Evolutionary conservation across 2,329 filamentous ascomycete species (phyloP), one percentile per base, ranked within the genome.

Genomic region (Phoma sp.): DNA sequence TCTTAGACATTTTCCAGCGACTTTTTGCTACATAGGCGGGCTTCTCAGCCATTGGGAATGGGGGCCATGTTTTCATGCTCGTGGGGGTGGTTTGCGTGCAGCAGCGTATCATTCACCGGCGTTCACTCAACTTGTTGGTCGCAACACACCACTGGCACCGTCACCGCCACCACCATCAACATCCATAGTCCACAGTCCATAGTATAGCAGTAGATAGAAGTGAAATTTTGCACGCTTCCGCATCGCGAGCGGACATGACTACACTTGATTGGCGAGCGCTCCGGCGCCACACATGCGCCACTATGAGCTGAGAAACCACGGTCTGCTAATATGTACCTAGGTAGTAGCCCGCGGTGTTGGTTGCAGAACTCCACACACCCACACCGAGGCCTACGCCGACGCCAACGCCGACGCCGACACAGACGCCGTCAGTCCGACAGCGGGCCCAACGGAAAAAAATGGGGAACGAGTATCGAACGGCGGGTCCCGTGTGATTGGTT

Each of bases 1-100:
- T 71, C 54, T 69, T 73, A 73, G 69, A 73, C 66, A 65, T 67
- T 65, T 68, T 64, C 44, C 65, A 62, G 61, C 58, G 56, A 58
- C 51, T 47, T 51, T 33, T 49, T 55, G 48, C 39, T 43, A 51
- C 32, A 47, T 52, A 51, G 47, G 49, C 41, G 47, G 52, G 41
- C 48, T 44, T 47, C 38, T 57, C 36, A 35, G 33, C 47, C 48
- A 47, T 10, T 41, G 45, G 19, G 49, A 37, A 35, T 31, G 45
- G 53, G 62, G 62, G 49, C 53, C 9, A 55, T 49, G 31, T 25
- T 51, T 40, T 46, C 36, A 32, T 31, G 39, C 47, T 52, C 40
- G 50, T 32, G 54, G 56, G 54, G 36, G 57, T 57, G 49, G 57
- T 29, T 59, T 53, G 47, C 36, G 50, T 45, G 50, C 46, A 57